These are phyloP conservation scores for Nakaseomyces glabratus DNA, from an alignment of 1,139 yeast species.

Conservation along the genomic window DNA sequence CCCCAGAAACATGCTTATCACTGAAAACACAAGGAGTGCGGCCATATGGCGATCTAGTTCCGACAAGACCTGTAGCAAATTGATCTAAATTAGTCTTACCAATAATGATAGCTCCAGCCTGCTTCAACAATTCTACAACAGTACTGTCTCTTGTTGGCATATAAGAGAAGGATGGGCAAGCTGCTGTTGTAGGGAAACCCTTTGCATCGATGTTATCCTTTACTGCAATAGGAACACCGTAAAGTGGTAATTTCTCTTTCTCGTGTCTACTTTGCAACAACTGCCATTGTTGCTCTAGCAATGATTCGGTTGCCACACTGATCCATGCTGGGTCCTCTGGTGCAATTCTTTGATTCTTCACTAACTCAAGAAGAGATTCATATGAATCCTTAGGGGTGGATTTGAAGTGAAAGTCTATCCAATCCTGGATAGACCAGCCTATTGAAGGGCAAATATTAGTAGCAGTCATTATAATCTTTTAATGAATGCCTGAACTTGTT, in stretches of 20 bases:
- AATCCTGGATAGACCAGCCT: conserved; percentile 62
- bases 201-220: conserved; percentile 90
- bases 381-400: conserved; percentile 58
- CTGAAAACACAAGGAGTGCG: conserved; percentile 72
- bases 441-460: conserved; percentile 12
- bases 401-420: conserved; percentile 60
- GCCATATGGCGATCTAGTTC: conserved; percentile 91
- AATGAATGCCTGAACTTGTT: too few species aligned
- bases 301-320: conserved; percentile 53
- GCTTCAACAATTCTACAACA: conserved; percentile 57
- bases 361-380: conserved; percentile 39
- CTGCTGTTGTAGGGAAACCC: conserved; percentile 83
- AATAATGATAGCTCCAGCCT: conserved; percentile 80
- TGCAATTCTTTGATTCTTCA: conserved; percentile 39
- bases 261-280: conserved; percentile 55
- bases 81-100: conserved; percentile 95
- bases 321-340: conserved; percentile 85
- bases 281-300: conserved; percentile 68
- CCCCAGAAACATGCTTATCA: conserved; percentile 76
- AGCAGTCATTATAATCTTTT: conserved; percentile 8
- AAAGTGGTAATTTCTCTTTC: conserved; percentile 39
- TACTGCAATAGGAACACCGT: conserved; percentile 90
- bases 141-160: conserved; percentile 63
- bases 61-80: conserved; percentile 94
- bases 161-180: conserved; percentile 78